Evolutionary conservation across 2,329 filamentous ascomycete genomes (phyloP), one percentile per base, ranked within the genome.

Genomic region (Alternaria sp.): DNA sequence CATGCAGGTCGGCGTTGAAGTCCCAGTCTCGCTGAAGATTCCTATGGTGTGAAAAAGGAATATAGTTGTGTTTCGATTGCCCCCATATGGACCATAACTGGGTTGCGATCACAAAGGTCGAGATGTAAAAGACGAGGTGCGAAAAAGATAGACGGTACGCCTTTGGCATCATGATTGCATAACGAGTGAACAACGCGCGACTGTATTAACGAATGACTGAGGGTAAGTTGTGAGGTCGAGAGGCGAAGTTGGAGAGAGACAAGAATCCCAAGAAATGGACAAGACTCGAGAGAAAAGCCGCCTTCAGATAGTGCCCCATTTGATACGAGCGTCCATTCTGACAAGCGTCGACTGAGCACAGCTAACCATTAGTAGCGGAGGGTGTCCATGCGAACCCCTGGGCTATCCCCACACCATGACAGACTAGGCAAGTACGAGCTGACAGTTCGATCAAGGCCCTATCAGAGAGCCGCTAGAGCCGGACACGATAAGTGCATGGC

Each of bases 151-250:
- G 58, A 43, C 72, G 71, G 59, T 69, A 69, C 15, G 71, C 71
- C 56, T 76, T 76, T 55, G 61, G 66, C 17, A 77, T 76, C 73
- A 76, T 76, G 50, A 73, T 75, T 64, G 69, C 74, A 77, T 76
- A 66, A 72, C 69, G 69, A 59, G 63, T 45, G 46, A 25, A 23
- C 21, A 68, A 66, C 45, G 61, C 67, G 59, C 54, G 67, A 64
- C 54, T 58, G n/a, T 23, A 54, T 51, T 36, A 60, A 49, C 25
- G 49, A 64, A 40, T 26, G 52, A 45, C 57, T 21, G 52, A 43
- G 56, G 58, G 26, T 49, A 61, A 66, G 47, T n/a, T 61, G 30
- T 51, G 46, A 19, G 32, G 43, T 54, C 50, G 58, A 64, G 32
- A 40, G 59, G 52, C 51, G 55, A 56, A 56, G 55, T 45, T 64